Percentiles rank a stretch among this genome's conserved stretches.
Evolutionary conservation across 2,329 filamentous ascomycete species (phyloP).

Genomic region (Colletotrichum horii): DNA sequence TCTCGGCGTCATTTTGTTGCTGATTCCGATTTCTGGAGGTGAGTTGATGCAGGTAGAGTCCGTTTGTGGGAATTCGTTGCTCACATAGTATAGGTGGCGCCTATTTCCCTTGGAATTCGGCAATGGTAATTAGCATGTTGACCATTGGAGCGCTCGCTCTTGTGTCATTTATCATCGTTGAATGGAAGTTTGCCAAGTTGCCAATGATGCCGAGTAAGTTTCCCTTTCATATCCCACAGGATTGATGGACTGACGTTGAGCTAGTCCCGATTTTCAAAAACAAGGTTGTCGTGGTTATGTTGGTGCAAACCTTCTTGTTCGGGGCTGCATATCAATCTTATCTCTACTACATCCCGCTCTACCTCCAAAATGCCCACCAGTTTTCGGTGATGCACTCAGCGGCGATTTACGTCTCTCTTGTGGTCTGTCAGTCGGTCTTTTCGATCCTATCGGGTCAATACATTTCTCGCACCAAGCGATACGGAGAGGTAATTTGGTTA

Average conservation of each 20-base stretch:
- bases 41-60: background rate
- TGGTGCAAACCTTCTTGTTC: conserved; percentile 64
- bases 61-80: background rate
- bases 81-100: conserved; percentile 23
- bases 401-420: conserved; percentile 53
- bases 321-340: conserved; percentile 64
- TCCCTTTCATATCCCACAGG: accelerated
- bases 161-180: conserved; percentile 27
- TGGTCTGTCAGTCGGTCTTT: conserved; percentile 48
- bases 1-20: conserved; percentile 60
- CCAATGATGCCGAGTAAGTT: conserved; percentile 30
- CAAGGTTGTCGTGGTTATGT: conserved; percentile 56
- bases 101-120: conserved; percentile 30
- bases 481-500: conserved; percentile 61
- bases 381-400: conserved; percentile 50
- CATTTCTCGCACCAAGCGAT: conserved; percentile 61
- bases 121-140: conserved; percentile 29
- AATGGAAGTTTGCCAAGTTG: conserved; percentile 30
- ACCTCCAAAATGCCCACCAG: conserved; percentile 60
- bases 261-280: conserved; percentile 59
- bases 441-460: conserved; percentile 60
- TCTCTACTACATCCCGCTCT: conserved; percentile 67
- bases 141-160: conserved; percentile 23
- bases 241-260: background rate
- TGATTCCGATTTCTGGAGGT: conserved; percentile 69